Percentiles rank a stretch among this genome's conserved stretches.
Evolutionary conservation across 2,329 filamentous ascomycete species (phyloP).

Genomic region (Exserohilum turcica): DNA sequence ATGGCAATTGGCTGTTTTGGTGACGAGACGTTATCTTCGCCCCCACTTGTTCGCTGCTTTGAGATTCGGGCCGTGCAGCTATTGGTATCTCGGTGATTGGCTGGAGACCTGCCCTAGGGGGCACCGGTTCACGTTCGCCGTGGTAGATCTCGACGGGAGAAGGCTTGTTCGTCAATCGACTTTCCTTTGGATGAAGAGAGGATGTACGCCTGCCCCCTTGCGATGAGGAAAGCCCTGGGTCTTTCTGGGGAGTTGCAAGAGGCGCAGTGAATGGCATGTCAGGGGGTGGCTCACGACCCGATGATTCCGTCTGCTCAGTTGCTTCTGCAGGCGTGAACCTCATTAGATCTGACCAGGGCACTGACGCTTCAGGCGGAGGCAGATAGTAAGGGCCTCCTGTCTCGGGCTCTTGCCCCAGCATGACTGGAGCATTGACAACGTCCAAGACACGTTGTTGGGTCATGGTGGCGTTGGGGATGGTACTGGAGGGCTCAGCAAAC

Average conservation of each 20-base stretch:
- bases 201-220: slow-evolving; percentile 14
- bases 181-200: slow-evolving; percentile 6
- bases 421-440: slow-evolving; percentile 34
- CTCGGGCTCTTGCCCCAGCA: slow-evolving; percentile 30
- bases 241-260: neutral
- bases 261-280: neutral
- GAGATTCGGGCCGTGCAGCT: neutral
- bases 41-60: neutral
- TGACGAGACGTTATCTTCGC: slow-evolving; percentile 1
- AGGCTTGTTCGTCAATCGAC: slow-evolving; percentile 9
- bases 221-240: neutral
- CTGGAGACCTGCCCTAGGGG: neutral
- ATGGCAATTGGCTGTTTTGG: slow-evolving; percentile 1
- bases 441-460: slow-evolving; percentile 50
- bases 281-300: slow-evolving; percentile 6
- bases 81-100: neutral
- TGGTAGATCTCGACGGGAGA: neutral
- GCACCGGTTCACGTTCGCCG: neutral
- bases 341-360: slow-evolving; percentile 46
- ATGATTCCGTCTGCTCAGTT: slow-evolving; percentile 17
- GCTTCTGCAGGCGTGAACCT: slow-evolving; percentile 26
- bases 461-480: slow-evolving; percentile 49
- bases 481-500: slow-evolving; percentile 51
- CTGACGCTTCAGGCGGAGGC: slow-evolving; percentile 35
- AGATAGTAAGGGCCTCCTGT: slow-evolving; percentile 18